Conservation (phyloP, 768 basidiomycete genomes). For the Pholiota microspora region DNA sequence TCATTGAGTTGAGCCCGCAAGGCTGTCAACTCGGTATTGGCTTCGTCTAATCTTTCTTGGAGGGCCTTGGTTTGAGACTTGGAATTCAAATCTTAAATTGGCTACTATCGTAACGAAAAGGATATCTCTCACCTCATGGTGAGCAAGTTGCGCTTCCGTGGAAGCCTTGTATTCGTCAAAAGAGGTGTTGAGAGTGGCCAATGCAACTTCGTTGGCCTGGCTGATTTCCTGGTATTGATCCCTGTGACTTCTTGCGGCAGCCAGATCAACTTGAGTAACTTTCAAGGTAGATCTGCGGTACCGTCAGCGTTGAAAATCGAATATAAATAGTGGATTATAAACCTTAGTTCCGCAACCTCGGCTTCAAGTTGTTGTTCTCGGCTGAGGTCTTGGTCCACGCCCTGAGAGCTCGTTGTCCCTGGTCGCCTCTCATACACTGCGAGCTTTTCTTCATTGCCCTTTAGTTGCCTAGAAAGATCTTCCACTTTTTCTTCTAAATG, state of each 20-base stretch:
- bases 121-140: slow-evolving; percentile 56
- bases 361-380: slow-evolving; percentile 79
- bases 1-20: slow-evolving; percentile 50
- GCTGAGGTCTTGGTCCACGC: slow-evolving; percentile 44
- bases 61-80: slow-evolving; percentile 67
- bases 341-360: slow-evolving; percentile 87
- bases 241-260: slow-evolving; percentile 66
- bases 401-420: slow-evolving; percentile 31
- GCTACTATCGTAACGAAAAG: slow-evolving; percentile 27
- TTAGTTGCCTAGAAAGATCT: slow-evolving; percentile 58
- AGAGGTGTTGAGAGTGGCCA: slow-evolving; percentile 65
- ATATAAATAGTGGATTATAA: slow-evolving; percentile 14
- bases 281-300: slow-evolving; percentile 66
- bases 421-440: slow-evolving; percentile 80
- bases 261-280: slow-evolving; percentile 74
- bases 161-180: slow-evolving; percentile 79
- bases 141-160: slow-evolving; percentile 65
- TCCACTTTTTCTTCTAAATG: slow-evolving; percentile 74
- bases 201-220: slow-evolving; percentile 75
- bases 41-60: slow-evolving; percentile 55
- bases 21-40: slow-evolving; percentile 53
- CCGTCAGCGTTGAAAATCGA: neutral
- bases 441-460: slow-evolving; percentile 82
- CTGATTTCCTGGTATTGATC: slow-evolving; percentile 88
- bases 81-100: neutral